A percentile compares a stretch with the other conserved stretches of the same genome.
Conservation (phyloP, 73 alveolate genomes). For the Blepharisma stoltei region DNA sequence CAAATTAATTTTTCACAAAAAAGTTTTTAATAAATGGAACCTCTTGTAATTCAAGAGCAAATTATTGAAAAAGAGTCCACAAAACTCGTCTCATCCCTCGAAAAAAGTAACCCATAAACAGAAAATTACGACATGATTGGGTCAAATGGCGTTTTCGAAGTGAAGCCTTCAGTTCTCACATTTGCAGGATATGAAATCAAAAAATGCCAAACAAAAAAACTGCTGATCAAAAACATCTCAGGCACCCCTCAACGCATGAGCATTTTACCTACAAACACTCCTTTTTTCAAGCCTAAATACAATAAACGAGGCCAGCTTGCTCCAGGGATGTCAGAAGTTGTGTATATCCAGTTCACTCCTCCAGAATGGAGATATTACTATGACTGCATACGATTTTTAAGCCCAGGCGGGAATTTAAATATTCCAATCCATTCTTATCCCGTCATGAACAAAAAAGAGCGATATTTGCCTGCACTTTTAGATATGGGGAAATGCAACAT, state of each 20-base stretch:
- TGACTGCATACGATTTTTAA: conserved; percentile 83
- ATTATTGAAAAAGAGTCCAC: conserved; percentile 18
- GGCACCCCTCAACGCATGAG: conserved; percentile 79
- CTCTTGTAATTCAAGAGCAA: conserved; percentile 25
- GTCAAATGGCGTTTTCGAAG: conserved; percentile 79
- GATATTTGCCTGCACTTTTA: conserved; percentile 75
- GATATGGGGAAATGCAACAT: conserved; percentile 77
- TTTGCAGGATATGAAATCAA: conserved; percentile 85
- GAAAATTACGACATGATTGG: conserved; percentile 79
- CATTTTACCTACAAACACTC: conserved; percentile 85
- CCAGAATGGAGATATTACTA: conserved; percentile 86
- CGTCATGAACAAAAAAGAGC: conserved; percentile 80
- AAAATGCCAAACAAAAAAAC: conserved; percentile 64
- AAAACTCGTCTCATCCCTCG: conserved; percentile 20
- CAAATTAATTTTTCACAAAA: not conserved
- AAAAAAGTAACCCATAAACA: conserved; percentile 22
- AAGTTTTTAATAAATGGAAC: conserved; percentile 5
- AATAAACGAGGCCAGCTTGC: conserved; percentile 88
- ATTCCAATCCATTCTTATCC: conserved; percentile 94
- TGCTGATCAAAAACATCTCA: conserved; percentile 68
- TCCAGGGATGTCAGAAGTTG: conserved; percentile 78
- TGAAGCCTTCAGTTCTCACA: conserved; percentile 76
- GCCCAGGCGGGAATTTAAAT: conserved; percentile 81
- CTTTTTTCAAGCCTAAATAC: conserved; percentile 76
- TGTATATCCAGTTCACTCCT: conserved; percentile 83